Percentiles rank a stretch among this genome's conserved stretches.
Conservation (phyloP, 1,284 basidiomycete genomes). For the Tylopilus sp. region DNA sequence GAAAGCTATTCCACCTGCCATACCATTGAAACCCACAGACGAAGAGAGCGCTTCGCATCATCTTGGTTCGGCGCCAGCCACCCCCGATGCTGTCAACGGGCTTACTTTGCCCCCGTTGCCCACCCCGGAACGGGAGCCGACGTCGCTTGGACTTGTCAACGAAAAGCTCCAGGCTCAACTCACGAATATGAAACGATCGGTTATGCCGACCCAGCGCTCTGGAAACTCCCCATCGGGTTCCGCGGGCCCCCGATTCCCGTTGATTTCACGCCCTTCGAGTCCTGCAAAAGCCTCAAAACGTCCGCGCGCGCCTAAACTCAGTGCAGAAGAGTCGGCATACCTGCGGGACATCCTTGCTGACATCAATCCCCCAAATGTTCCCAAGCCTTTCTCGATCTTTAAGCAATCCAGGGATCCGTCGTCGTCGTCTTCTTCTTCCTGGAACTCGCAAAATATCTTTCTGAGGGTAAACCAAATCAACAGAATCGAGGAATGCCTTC, state of each 20-base stretch:
- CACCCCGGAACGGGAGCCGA: constrained; percentile 20
- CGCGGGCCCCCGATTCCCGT: constrained; percentile 22
- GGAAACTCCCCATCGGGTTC: constrained; percentile 16
- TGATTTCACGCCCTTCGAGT: constrained; percentile 25
- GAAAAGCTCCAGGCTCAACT: constrained; percentile 31
- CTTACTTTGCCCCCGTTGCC: neutral
- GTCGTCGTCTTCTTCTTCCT: constrained; percentile 4
- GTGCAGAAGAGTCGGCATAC: constrained; percentile 58
- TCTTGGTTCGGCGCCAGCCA: neutral
- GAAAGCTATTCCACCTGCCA: neutral
- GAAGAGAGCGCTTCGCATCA: constrained; percentile 10
- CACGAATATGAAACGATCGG: constrained; percentile 26
- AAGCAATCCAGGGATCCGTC: constrained; percentile 35
- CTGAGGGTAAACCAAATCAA: constrained; percentile 31
- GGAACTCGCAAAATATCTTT: constrained; percentile 25
- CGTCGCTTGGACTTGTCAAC: constrained; percentile 29
- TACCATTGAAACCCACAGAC: constrained; percentile 3
- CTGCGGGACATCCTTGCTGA: constrained; percentile 66
- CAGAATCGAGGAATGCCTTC: constrained; percentile 64
- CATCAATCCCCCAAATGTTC: constrained; percentile 38
- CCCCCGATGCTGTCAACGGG: constrained; percentile 3
- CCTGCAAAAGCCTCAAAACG: constrained; percentile 38
- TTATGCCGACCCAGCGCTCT: constrained; percentile 22
- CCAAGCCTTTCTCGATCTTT: constrained; percentile 48
- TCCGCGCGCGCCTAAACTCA: constrained; percentile 52